phyloP scores from a whole-genome alignment of 495 filamentous ascomycete species.

The Lineolata rhizophorae region DNA sequence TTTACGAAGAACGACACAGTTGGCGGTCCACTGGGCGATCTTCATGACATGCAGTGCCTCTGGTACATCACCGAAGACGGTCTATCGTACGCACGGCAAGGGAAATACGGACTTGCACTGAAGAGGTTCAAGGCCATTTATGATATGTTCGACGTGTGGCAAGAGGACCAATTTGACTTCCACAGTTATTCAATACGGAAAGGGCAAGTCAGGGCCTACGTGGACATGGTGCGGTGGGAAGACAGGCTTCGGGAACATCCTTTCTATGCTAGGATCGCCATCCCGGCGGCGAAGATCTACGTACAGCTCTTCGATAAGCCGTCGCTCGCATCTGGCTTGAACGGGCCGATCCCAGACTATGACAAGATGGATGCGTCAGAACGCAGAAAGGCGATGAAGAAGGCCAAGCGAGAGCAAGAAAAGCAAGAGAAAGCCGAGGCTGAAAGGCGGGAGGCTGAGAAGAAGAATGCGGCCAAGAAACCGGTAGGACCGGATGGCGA shows the following conservation, averaged over 20 bases:
- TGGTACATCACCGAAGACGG: slow-evolving; percentile 96
- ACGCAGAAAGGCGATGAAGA: slow-evolving; percentile 83
- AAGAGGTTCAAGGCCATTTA: slow-evolving; percentile 74
- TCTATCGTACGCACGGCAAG: slow-evolving; percentile 67
- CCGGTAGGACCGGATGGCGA: slow-evolving; percentile 26
- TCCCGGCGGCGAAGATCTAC: slow-evolving; percentile 65
- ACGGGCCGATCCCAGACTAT: slow-evolving; percentile 24
- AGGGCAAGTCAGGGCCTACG: slow-evolving; percentile 82
- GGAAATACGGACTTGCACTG: slow-evolving; percentile 62
- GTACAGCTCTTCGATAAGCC: slow-evolving; percentile 60
- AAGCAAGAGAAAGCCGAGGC: slow-evolving; percentile 62
- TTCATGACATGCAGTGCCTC: slow-evolving; percentile 95
- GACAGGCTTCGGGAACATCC: slow-evolving; percentile 77
- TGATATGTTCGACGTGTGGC: slow-evolving; percentile 91
- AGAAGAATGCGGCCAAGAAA: slow-evolving; percentile 23
- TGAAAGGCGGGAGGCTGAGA: slow-evolving; percentile 56
- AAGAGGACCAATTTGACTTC: slow-evolving; percentile 98
- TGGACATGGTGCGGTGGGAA: slow-evolving; percentile 94
- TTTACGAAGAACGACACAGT: slow-evolving; percentile 84
- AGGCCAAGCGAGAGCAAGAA: slow-evolving; percentile 80
- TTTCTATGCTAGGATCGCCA: slow-evolving; percentile 72
- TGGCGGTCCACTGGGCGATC: slow-evolving; percentile 71
- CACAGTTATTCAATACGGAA: slow-evolving; percentile 91
- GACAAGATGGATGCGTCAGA: slow-evolving; percentile 43
- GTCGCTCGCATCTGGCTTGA: slow-evolving; percentile 25